phyloP scores from a whole-genome alignment of 352 stramenopile genomes.

The Pythium brassicae region DNA sequence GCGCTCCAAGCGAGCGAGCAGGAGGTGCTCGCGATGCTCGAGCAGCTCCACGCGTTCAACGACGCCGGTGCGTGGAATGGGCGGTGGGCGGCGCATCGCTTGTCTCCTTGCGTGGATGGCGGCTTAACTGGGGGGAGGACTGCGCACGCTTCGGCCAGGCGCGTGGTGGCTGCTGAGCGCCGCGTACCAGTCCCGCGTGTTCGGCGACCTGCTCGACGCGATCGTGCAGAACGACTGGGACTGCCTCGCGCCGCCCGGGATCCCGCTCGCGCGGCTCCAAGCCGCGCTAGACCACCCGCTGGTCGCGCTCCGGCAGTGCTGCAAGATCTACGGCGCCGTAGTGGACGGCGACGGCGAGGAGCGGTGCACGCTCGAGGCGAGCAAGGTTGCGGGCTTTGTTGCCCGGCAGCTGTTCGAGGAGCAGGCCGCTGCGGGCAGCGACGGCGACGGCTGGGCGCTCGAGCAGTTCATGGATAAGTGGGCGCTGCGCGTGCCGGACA shows the following conservation, averaged over 20 bases:
- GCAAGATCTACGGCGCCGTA: slow-evolving; percentile 52
- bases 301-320: slow-evolving; percentile 66
- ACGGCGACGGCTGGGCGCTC: slow-evolving; percentile 40
- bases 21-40: slow-evolving; percentile 57
- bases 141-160: slow-evolving; percentile 11
- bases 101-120: neutral
- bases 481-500: slow-evolving; percentile 67
- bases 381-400: slow-evolving; percentile 70
- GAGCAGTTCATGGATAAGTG: slow-evolving; percentile 81
- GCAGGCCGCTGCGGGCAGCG: slow-evolving; percentile 21
- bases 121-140: too few relatives aligned
- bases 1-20: slow-evolving; percentile 59
- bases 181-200: slow-evolving; percentile 52
- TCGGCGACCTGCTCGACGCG: slow-evolving; percentile 68
- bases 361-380: slow-evolving; percentile 40
- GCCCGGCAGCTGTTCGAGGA: slow-evolving; percentile 75
- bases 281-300: slow-evolving; percentile 29
- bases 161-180: slow-evolving; percentile 58
- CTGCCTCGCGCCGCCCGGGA: slow-evolving; percentile 30
- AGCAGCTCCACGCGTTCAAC: slow-evolving; percentile 63
- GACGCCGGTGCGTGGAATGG: slow-evolving; percentile 35
- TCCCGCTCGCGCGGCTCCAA: slow-evolving; percentile 40
- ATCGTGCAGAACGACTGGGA: slow-evolving; percentile 74
- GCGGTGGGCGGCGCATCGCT: neutral
- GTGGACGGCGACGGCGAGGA: slow-evolving; percentile 14